phyloP scores from a whole-genome alignment of 495 filamentous ascomycete species.

The Glonium stellatum region DNA sequence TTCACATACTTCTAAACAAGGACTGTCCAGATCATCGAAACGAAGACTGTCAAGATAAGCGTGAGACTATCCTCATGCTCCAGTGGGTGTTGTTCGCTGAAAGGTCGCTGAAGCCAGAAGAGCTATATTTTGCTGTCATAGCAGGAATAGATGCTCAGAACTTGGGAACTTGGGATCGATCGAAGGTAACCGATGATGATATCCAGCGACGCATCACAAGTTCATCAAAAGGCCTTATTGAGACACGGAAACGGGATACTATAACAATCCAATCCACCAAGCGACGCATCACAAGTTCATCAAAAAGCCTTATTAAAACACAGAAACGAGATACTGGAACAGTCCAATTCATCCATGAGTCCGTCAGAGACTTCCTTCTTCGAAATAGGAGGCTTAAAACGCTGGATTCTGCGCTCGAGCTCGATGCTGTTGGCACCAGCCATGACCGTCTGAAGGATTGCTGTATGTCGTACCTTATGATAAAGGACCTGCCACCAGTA shows the following conservation, averaged over 20 bases:
- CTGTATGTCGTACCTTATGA: constrained; percentile 14
- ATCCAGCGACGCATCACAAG: constrained; percentile 12
- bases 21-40: constrained; percentile 8
- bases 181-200: constrained; percentile 3
- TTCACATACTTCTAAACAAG: constrained; percentile 7
- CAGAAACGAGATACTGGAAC: constrained; percentile 5
- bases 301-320: constrained; percentile 12
- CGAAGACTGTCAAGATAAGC: constrained; percentile 4
- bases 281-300: constrained; percentile 11
- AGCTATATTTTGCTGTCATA: constrained; percentile 16
- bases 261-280: constrained; percentile 22
- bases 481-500: background rate
- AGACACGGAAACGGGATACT: constrained; percentile 5
- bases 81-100: constrained; percentile 20
- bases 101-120: constrained; percentile 10
- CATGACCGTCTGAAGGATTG: constrained; percentile 20
- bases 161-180: constrained; percentile 5
- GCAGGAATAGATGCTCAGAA: constrained; percentile 4
- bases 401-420: constrained; percentile 8
- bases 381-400: constrained; percentile 9
- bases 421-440: constrained; percentile 10
- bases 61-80: constrained; percentile 5
- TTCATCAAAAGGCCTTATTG: constrained; percentile 14
- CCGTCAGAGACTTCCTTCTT: constrained; percentile 22
- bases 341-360: constrained; percentile 27